Evolutionary conservation across 257 asterid genomes (phyloP), one percentile per base, ranked within the genome.

Genomic region (Penstemon barbatus): DNA sequence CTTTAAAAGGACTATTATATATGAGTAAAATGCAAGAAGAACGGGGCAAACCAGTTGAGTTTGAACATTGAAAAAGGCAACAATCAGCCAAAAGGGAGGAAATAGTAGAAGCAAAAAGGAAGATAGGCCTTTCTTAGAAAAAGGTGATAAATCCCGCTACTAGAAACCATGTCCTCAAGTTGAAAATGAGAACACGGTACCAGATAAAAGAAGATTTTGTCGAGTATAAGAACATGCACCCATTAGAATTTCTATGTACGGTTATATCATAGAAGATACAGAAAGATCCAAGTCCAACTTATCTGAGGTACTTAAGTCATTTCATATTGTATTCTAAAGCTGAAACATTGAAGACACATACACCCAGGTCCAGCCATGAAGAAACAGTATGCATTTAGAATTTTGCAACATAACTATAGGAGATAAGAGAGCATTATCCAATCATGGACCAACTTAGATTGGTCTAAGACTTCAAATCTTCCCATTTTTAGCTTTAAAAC

Each of bases 11-110:
- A 36, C 25, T 61, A 71, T 55, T 40, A 66, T 60, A 4, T 19
- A 66, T 57, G 61, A 64, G 41, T 44, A 33, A 25, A 73, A 49
- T 19, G 37, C 7, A 33, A 42, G 18, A 55, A 59, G 45, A 12
- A 37, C 55, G 38, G 18, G 33, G 50, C 42, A 56, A 45, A 3
- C 36, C 8, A 10, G 39, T 25, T 25, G 33, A 25, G 33, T 25
- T 1, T 54, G 49, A 25, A 53, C 60, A 71, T 56, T 8, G 46
- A 7, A 62, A 58, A 57, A 9, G 46, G 46, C 57, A 63, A 58
- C 65, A 52, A 59, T 60, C 5, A 63, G 71, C 65, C 56, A 51
- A 13, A 62, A 73, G 58, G 56, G 9, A 56, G 13, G 50, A 25
- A 48, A 39, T 37, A 42, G 54, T 41, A 38, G 33, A 63, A 61